Percentiles rank a stretch among this genome's conserved stretches.
These are phyloP conservation scores for Mytilinidion resinicola DNA, from an alignment of 495 filamentous ascomycete genomes.

Conservation along the genomic window DNA sequence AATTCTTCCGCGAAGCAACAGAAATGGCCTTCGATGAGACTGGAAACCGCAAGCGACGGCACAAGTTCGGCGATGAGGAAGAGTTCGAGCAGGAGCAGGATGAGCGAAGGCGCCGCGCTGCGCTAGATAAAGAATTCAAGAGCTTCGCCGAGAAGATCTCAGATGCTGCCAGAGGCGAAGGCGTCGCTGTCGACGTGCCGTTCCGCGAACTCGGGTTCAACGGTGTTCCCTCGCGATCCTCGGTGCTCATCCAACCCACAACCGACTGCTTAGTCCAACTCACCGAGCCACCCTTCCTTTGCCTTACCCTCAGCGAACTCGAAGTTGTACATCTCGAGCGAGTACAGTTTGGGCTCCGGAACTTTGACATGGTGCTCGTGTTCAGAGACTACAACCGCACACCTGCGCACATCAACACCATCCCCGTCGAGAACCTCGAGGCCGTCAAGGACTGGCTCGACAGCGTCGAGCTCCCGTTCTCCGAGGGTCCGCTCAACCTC, in stretches of 20 bases:
- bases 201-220: slow-evolving; percentile 95
- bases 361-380: slow-evolving; percentile 96
- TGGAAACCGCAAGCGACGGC: slow-evolving; percentile 93
- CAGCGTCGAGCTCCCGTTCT: slow-evolving; percentile 86
- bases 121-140: slow-evolving; percentile 91
- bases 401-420: slow-evolving; percentile 93
- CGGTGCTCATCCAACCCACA: slow-evolving; percentile 89
- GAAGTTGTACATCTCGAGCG: slow-evolving; percentile 95
- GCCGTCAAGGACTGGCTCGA: slow-evolving; percentile 98
- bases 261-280: slow-evolving; percentile 98
- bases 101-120: slow-evolving; percentile 82
- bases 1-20: slow-evolving; percentile 97
- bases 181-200: slow-evolving; percentile 85
- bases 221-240: slow-evolving; percentile 90
- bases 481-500: slow-evolving; percentile 91
- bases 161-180: slow-evolving; percentile 74
- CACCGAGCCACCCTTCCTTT: slow-evolving; percentile 93
- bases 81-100: slow-evolving; percentile 99
- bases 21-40: slow-evolving; percentile 99
- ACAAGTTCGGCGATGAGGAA: slow-evolving; percentile 97
- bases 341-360: slow-evolving; percentile 96
- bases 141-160: slow-evolving; percentile 95
- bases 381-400: slow-evolving; percentile 90
- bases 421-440: slow-evolving; percentile 90
- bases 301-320: slow-evolving; percentile 89